Evolutionary conservation across 1,284 basidiomycete genomes (phyloP), one percentile per base, ranked within the genome.

Genomic region (Phellinidium pouzarii): DNA sequence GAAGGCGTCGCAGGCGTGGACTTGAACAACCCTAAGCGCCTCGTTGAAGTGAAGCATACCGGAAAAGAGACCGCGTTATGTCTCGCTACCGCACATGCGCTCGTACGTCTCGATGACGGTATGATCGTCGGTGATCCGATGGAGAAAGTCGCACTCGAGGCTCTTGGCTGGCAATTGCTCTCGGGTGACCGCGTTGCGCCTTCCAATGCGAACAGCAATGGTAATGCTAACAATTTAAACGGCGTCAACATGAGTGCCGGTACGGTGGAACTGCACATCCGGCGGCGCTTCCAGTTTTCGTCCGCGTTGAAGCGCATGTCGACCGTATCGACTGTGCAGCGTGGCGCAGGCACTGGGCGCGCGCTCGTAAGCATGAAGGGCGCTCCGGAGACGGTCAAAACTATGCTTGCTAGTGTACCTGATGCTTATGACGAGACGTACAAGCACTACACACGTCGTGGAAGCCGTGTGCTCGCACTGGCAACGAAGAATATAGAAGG

Each of bases 51-150:
- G 46, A 87, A 84, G 58, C 79, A 88, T 49, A 81, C 86, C 6
- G 73, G 78, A 1, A 77, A 80, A 45, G 84, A 93, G 58, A 97
- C 95, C 0, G 91, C 84, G 2, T 73, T 91, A 0, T 91, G 92
- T 53, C 81, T 99, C 11, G 95, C 95, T 41, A 85, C 92, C 5
- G 94, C 96, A 0, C 96, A 99, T 64, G 94, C 96, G 0, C 76
- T 99, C 3, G 95, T 99, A 19, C 78, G 91, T 48, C 78, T 99
- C 36, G 90, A 92, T 60, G 94, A 97, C 63, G 95, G 93, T 3
- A 86, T 84, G 1, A 76, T 96, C 34, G 94, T 99, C 31, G 96
- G 95, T 12, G 96, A 99, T 66, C 95, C 96, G 0, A 99, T 99
- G 95, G 95, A 99, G 69, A 95, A 95, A 72, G 95, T 91, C 0